Evolutionary conservation across 768 basidiomycete species (phyloP), one percentile per base, ranked within the genome.

Genomic region (Lactarius indigo): DNA sequence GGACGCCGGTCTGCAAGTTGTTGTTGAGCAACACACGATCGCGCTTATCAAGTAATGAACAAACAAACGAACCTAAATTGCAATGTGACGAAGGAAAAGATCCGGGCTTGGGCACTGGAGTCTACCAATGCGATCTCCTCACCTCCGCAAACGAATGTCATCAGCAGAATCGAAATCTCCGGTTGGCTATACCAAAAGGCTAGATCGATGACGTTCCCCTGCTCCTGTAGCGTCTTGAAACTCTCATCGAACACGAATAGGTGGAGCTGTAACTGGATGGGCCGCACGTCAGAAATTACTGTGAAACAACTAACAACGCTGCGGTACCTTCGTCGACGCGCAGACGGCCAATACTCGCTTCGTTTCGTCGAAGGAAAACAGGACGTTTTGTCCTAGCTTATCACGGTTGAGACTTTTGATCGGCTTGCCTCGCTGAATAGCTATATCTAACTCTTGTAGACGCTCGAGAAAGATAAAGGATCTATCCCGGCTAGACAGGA

Each of bases 121-220:
- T 88, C 86, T 3, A 87, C 74, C 0, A 87, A 69, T 0, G 84
- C 69, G 3, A 88, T 57, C 58, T 88, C 86, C 67, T 87, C 86
- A 31, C 72, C 79, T 4, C 84, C 83, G 41, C 74, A 73, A 0
- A 85, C 76, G 65, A 86, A 85, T 37, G 80, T 77, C 1, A 80
- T 74, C 18, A 75, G 75, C 1, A 59, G 65, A 28, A 86, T 77
- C 4, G 63, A 60, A 1, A 68, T 17, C 3, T 65, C 69, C 0
- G 70, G 63, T 39, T 62, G 65, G 12, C 71, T 66, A 67, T 84
- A 85, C 85, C 85, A 87, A 0, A 68, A 55, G 2, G 63, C 68
- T 7, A 87, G 76, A 42, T 80, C 76, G 6, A 83, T 74, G 0
- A 79, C 62, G 18, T 73, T 79, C 1, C 84, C 84, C 55, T 74